Percentiles rank a stretch among this genome's conserved stretches.
Evolutionary conservation across 1,284 basidiomycete genomes (phyloP).

Genomic region (Grifola frondosa): DNA sequence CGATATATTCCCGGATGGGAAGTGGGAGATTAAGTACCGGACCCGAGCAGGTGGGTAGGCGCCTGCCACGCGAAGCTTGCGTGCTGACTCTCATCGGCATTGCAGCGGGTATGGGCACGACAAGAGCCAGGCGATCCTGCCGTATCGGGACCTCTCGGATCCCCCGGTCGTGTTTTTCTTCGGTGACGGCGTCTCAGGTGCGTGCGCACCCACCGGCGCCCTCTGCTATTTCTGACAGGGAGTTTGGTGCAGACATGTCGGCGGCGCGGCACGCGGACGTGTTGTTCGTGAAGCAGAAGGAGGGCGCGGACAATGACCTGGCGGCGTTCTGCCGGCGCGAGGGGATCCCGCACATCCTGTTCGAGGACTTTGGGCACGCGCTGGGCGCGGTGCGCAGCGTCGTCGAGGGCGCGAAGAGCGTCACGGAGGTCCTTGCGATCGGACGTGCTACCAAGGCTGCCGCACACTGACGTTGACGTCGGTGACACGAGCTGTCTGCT

Average conservation of each 20-base stretch:
- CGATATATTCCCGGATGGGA: conserved; percentile 59
- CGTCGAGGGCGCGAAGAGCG: conserved; percentile 55
- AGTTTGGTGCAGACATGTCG: conserved; percentile 65
- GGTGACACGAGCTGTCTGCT: too few species aligned
- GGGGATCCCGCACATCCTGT: conserved; percentile 67
- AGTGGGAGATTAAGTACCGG: conserved; percentile 88
- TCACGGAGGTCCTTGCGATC: conserved; percentile 40
- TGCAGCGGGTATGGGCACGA: conserved; percentile 85
- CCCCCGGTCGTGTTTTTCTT: conserved; percentile 91
- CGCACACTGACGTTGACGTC: conserved; percentile 1
- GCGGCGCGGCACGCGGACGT: conserved; percentile 89
- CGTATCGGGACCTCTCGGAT: conserved; percentile 69
- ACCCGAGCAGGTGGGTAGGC: conserved; percentile 72
- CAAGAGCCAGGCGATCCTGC: conserved; percentile 88
- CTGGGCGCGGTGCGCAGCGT: conserved; percentile 61
- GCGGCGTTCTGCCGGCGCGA: conserved; percentile 73
- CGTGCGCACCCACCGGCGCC: conserved; percentile 16
- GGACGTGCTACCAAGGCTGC: conserved; percentile 27
- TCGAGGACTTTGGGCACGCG: conserved; percentile 64
- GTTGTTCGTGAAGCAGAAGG: conserved; percentile 85
- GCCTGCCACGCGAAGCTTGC: neutral
- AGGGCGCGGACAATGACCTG: conserved; percentile 82
- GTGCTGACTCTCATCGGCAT: neutral
- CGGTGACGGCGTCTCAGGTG: conserved; percentile 91
- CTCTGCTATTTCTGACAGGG: neutral